These are phyloP conservation scores for Oehlia diaphana DNA, from an alignment of 192 early-diverging fungal species.

Conservation along the genomic window DNA sequence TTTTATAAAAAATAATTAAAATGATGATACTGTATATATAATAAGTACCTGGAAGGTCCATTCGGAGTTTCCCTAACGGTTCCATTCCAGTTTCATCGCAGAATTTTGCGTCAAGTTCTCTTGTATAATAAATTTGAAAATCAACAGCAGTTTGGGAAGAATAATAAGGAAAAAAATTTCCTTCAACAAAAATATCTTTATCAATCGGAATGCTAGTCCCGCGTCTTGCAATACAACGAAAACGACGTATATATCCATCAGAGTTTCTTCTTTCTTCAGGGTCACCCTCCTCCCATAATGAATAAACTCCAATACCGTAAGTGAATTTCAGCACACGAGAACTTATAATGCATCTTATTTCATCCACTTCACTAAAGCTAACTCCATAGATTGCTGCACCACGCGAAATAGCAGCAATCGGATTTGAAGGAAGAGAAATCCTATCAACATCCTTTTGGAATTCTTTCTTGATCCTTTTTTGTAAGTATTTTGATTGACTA, in stretches of 20 bases:
- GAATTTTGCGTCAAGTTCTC: neutral
- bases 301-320: neutral
- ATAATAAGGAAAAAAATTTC: too few relatives aligned
- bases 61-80: neutral
- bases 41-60: slow-evolving; percentile 6
- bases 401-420: neutral
- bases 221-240: too few relatives aligned
- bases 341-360: neutral
- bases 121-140: neutral
- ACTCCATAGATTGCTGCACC: neutral
- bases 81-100: slow-evolving; percentile 8
- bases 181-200: too few relatives aligned
- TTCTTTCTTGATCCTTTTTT: neutral
- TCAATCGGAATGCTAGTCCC: too few relatives aligned
- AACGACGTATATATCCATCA: too few relatives aligned
- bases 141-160: too few relatives aligned
- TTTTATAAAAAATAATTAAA: too few relatives aligned
- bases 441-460: neutral
- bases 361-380: neutral
- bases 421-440: neutral
- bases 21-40: too few relatives aligned
- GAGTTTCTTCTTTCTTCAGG: too few relatives aligned
- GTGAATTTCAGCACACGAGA: neutral
- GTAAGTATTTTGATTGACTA: neutral
- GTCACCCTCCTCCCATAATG: neutral